Evolutionary conservation across 2,329 filamentous ascomycete species (phyloP).

Genomic region (Pseudophaeomoniella oleicola): DNA sequence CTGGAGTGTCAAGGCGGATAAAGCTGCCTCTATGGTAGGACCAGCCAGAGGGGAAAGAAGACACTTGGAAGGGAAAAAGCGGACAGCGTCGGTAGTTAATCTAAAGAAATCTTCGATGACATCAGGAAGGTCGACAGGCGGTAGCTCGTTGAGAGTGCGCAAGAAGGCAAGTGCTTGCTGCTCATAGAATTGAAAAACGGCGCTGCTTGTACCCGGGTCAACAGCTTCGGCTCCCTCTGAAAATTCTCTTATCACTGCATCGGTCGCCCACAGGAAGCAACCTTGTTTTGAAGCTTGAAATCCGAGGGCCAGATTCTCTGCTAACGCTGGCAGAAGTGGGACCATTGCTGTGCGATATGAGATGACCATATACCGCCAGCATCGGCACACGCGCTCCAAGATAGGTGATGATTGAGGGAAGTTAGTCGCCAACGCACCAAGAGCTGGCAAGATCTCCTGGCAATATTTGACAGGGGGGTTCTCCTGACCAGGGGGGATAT

Average conservation of each 20-base stretch:
- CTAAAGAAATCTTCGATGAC: slow-evolving; percentile 97
- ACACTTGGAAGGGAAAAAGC: slow-evolving; percentile 79
- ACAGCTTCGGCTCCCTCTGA: slow-evolving; percentile 80
- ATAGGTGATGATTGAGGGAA: slow-evolving; percentile 80
- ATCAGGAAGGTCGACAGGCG: slow-evolving; percentile 61
- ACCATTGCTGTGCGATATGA: slow-evolving; percentile 84
- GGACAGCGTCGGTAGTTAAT: slow-evolving; percentile 74
- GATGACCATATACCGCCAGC: slow-evolving; percentile 94
- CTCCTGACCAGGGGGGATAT: slow-evolving; percentile 54
- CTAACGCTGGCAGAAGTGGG: slow-evolving; percentile 69
- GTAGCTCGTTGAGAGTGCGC: slow-evolving; percentile 72
- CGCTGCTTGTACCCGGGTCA: slow-evolving; percentile 63
- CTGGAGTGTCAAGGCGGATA: slow-evolving; percentile 74
- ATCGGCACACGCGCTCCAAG: slow-evolving; percentile 82
- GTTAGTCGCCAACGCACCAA: slow-evolving; percentile 73
- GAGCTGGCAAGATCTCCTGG: slow-evolving; percentile 78
- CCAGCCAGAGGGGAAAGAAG: slow-evolving; percentile 65
- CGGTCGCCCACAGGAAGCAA: slow-evolving; percentile 97
- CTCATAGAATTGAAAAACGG: slow-evolving; percentile 90
- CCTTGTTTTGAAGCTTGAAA: slow-evolving; percentile 80
- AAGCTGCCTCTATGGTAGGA: slow-evolving; percentile 73
- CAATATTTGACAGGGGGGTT: slow-evolving; percentile 95
- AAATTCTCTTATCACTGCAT: slow-evolving; percentile 88
- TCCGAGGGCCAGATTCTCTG: slow-evolving; percentile 72
- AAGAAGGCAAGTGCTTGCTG: slow-evolving; percentile 83